Evolutionary conservation across 1,284 basidiomycete species (phyloP).

Genomic region (Microbotryum scabiosae): DNA sequence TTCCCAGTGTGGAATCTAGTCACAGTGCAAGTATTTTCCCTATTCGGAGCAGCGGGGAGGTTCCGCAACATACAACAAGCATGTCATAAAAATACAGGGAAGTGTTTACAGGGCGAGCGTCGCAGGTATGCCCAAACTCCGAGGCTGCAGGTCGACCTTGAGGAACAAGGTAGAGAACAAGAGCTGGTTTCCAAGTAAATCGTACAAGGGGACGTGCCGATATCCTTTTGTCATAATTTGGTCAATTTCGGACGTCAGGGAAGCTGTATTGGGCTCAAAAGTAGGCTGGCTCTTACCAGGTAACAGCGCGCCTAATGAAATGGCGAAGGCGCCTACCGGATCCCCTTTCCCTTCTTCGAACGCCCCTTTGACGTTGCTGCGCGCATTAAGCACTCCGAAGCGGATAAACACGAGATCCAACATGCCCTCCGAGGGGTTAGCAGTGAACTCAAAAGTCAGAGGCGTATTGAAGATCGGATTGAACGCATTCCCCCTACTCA

Average conservation of each 20-base stretch:
- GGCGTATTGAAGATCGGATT: constrained; percentile 72
- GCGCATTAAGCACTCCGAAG: constrained; percentile 58
- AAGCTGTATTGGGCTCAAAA: constrained; percentile 4
- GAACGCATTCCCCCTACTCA: constrained; percentile 62
- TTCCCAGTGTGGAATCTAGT: no score
- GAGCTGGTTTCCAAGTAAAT: constrained; percentile 69
- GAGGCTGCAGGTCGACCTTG: constrained; percentile 1
- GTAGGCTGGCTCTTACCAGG: constrained; percentile 50
- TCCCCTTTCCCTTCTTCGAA: constrained; percentile 50
- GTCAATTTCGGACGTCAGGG: constrained; percentile 12
- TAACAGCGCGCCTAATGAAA: constrained; percentile 57
- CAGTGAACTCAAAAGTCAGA: constrained; percentile 56
- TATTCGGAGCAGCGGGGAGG: no score
- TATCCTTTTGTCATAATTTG: constrained; percentile 51
- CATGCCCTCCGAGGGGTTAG: constrained; percentile 61
- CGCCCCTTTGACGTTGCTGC: constrained; percentile 38
- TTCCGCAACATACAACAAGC: no score
- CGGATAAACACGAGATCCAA: constrained; percentile 71
- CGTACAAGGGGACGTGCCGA: constrained; percentile 75
- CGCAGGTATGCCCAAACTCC: no score
- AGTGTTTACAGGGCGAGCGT: no score
- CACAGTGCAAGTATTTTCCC: no score
- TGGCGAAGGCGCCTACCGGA: constrained; percentile 61
- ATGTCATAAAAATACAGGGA: no score
- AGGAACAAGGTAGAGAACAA: constrained; percentile 85